phyloP scores from a whole-genome alignment of 352 stramenopile genomes.

The Phytophthora meadii region DNA sequence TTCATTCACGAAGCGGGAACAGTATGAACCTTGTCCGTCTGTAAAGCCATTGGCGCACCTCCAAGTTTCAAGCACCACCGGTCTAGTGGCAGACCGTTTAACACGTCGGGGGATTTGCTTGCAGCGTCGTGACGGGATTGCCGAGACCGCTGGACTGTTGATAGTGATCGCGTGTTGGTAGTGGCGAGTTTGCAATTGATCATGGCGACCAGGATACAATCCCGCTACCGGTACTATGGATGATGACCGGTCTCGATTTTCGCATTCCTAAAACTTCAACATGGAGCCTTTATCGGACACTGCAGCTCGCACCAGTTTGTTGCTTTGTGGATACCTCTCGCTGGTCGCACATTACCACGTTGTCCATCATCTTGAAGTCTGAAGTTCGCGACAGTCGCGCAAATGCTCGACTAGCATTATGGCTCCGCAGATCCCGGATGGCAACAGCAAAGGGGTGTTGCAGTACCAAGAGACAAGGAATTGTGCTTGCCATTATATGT shows the following conservation, averaged over 20 bases:
- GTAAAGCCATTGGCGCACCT: not conserved
- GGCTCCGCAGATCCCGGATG: not conserved
- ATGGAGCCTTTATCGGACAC: too few relatives aligned
- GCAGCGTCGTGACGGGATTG: too few relatives aligned
- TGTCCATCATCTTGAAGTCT: slow-evolving; percentile 1
- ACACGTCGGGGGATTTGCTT: too few relatives aligned
- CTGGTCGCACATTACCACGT: slow-evolving; percentile 11
- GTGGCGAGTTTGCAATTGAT: too few relatives aligned
- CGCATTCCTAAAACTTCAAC: not conserved
- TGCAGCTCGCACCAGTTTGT: not conserved
- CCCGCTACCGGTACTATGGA: too few relatives aligned
- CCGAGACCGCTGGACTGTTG: too few relatives aligned
- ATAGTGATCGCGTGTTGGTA: too few relatives aligned
- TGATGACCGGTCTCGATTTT: too few relatives aligned
- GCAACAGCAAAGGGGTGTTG: not conserved
- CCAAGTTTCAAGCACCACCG: too few relatives aligned
- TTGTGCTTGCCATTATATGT: not conserved
- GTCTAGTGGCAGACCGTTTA: too few relatives aligned
- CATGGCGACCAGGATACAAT: too few relatives aligned
- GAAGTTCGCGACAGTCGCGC: too few relatives aligned
- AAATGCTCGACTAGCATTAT: not conserved
- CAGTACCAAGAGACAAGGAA: not conserved
- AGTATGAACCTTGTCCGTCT: not conserved
- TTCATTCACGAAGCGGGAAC: not conserved
- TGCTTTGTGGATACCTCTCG: slow-evolving; percentile 6